phyloP scores from a whole-genome alignment of 345 rosid species.

The Acer negundo region DNA sequence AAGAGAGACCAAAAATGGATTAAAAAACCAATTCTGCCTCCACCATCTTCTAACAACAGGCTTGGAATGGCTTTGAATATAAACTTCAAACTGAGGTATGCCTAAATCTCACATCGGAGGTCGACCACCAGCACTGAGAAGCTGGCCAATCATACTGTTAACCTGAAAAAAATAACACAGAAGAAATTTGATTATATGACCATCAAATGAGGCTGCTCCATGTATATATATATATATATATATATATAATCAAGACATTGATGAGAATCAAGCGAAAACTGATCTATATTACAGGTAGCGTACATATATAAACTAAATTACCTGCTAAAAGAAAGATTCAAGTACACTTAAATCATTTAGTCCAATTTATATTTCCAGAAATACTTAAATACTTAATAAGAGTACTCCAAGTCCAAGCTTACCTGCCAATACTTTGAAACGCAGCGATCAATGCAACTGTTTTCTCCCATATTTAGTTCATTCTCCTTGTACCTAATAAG shows the following conservation, averaged over 20 bases:
- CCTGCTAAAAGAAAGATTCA: not conserved
- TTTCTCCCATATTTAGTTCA: constrained; percentile 98
- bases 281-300: no score
- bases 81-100: constrained; percentile 18
- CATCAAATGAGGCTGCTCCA: not conserved
- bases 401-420: constrained; percentile 6
- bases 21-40: not conserved
- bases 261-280: no score
- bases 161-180: constrained; percentile 49
- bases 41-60: not conserved
- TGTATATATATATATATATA: no score
- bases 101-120: constrained; percentile 54
- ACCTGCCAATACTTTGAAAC: constrained; percentile 97
- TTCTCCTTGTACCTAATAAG: constrained; percentile 79
- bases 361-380: not conserved
- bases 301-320: no score
- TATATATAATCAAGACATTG: no score
- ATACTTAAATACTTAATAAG: not conserved
- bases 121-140: constrained; percentile 76
- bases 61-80: not conserved
- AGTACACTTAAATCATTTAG: not conserved
- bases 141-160: constrained; percentile 80
- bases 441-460: constrained; percentile 98
- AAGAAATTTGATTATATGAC: not conserved
- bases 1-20: not conserved